Percentiles rank a stretch among this genome's conserved stretches.
Conservation (phyloP, 495 filamentous ascomycete species). For the Jackrogersella minutella region DNA sequence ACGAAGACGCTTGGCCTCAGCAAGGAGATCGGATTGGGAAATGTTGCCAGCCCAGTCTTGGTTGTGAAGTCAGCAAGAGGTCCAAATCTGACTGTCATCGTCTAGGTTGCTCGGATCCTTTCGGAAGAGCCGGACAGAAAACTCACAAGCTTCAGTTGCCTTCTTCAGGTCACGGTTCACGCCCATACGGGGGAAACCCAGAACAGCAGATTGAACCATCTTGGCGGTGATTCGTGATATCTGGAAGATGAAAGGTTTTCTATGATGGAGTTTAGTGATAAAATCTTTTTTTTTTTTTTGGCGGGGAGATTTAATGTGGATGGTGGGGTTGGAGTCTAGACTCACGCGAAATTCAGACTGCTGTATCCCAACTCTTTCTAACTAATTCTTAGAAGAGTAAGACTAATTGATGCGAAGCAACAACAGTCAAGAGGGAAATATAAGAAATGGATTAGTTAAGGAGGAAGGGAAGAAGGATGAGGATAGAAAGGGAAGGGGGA, state of each 20-base stretch:
- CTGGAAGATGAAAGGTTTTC: constrained; percentile 36
- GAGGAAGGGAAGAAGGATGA: constrained; percentile 12
- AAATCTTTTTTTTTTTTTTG: constrained; percentile 28
- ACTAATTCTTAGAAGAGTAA: constrained; percentile 12
- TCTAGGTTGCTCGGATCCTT: neutral
- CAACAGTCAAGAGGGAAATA: constrained; percentile 25
- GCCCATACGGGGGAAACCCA: constrained; percentile 95
- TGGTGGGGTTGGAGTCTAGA: neutral
- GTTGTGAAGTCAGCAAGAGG: constrained; percentile 27
- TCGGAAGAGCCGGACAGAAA: neutral
- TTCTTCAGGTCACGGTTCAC: constrained; percentile 99
- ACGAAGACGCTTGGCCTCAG: constrained; percentile 95
- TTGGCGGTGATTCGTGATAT: constrained; percentile 54
- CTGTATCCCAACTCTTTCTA: constrained; percentile 38
- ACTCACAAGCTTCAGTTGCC: constrained; percentile 84
- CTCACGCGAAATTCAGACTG: constrained; percentile 40
- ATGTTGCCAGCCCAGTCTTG: constrained; percentile 93
- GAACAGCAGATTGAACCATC: constrained; percentile 80
- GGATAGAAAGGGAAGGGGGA: constrained; percentile 13
- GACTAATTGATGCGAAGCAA: constrained; percentile 30
- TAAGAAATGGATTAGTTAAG: neutral
- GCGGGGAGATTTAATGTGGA: constrained; percentile 11
- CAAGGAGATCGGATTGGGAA: constrained; percentile 83
- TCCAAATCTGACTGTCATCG: neutral
- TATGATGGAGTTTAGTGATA: constrained; percentile 9